A percentile compares a stretch with the other conserved stretches of the same genome.
Conservation (phyloP, 2,329 filamentous ascomycete species). For the Talaromyces piceae region DNA sequence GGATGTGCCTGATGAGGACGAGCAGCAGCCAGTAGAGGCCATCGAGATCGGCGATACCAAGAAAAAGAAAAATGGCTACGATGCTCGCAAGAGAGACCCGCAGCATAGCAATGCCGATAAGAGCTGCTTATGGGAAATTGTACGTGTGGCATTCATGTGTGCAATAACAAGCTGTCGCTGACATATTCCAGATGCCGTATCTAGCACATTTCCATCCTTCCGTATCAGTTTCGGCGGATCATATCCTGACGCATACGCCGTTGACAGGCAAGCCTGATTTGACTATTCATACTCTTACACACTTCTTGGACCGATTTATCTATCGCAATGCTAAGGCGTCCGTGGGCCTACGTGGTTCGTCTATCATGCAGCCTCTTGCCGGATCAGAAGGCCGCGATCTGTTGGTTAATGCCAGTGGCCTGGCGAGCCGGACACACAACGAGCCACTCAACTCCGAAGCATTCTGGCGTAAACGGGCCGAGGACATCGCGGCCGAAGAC, state of each 20-base stretch:
- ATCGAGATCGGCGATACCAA: constrained; percentile 22
- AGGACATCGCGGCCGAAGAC: constrained; percentile 82
- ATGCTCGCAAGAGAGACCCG: constrained; percentile 84
- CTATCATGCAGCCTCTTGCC: constrained; percentile 92
- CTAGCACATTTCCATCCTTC: constrained; percentile 86
- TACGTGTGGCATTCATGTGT: constrained; percentile 41
- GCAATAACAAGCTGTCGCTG: constrained; percentile 7
- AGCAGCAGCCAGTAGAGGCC: constrained; percentile 25
- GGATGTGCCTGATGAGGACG: constrained; percentile 54
- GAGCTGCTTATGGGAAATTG: constrained; percentile 87
- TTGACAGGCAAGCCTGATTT: constrained; percentile 85
- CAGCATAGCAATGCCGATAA: constrained; percentile 88
- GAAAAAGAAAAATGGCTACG: constrained; percentile 50
- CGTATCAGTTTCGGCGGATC: constrained; percentile 72
- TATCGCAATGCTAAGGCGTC: constrained; percentile 81
- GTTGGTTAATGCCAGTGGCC: constrained; percentile 45
- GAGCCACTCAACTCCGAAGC: constrained; percentile 73
- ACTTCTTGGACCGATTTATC: constrained; percentile 97
- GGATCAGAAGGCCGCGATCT: constrained; percentile 54
- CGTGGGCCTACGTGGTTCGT: constrained; percentile 62
- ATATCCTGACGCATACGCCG: constrained; percentile 60
- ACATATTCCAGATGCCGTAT: constrained; percentile 50
- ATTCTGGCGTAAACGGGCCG: constrained; percentile 87
- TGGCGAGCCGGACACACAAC: constrained; percentile 47
- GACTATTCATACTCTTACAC: constrained; percentile 80